phyloP scores from a whole-genome alignment of 2,329 filamentous ascomycete genomes.

The Talaromyces sp. region DNA sequence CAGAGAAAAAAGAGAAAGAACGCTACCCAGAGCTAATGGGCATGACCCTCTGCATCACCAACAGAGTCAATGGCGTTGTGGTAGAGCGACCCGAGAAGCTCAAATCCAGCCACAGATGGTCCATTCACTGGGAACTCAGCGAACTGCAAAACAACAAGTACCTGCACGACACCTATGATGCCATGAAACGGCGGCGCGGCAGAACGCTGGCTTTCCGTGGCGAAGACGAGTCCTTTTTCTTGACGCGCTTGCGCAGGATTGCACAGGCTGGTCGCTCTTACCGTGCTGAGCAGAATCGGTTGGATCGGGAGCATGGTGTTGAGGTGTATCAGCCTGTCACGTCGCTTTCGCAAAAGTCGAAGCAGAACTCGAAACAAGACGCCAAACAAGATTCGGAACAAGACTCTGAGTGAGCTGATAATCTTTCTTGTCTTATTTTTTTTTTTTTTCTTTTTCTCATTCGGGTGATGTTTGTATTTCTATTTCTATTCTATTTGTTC shows the following conservation, averaged over 20 bases:
- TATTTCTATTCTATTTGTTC: not conserved
- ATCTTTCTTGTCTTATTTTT: not conserved
- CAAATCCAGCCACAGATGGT: conserved; percentile 52
- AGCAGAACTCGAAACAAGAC: not conserved
- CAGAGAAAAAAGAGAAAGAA: not conserved
- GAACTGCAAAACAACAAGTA: conserved; percentile 50
- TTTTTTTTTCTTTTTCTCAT: too few species aligned
- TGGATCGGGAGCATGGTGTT: conserved; percentile 42
- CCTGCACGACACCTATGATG: conserved; percentile 45
- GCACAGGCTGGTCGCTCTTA: conserved; percentile 54
- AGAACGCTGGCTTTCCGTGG: conserved; percentile 33
- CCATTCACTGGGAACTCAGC: conserved; percentile 69
- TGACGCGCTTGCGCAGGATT: conserved; percentile 30
- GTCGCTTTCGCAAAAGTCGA: not conserved
- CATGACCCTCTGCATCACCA: conserved; percentile 66
- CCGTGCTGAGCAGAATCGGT: conserved; percentile 49
- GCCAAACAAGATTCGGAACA: not conserved
- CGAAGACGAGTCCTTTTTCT: conserved; percentile 42
- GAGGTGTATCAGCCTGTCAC: conserved; percentile 18
- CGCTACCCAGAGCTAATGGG: conserved; percentile 49
- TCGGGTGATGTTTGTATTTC: not conserved
- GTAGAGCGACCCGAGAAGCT: conserved; percentile 56
- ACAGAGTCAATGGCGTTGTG: conserved; percentile 61
- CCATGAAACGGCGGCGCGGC: conserved; percentile 52
- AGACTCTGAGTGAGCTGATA: not conserved